phyloP scores from a whole-genome alignment of 2,329 filamentous ascomycete species.

The Davidsoniella eucalypti region DNA sequence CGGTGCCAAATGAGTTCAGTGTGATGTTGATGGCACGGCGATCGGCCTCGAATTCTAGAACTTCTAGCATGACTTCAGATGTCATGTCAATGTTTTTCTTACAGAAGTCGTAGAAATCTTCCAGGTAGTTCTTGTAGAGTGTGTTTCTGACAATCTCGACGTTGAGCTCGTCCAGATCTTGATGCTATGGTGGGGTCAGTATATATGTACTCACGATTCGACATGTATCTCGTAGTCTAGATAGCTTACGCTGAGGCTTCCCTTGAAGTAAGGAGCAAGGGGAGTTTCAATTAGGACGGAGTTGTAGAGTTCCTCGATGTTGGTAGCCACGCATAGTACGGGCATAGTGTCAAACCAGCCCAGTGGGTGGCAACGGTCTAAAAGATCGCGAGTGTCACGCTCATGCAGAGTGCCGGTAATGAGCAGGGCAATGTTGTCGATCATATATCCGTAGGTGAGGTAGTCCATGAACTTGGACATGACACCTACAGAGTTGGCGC shows the following conservation, averaged over 20 bases:
- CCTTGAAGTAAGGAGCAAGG: conserved; percentile 92
- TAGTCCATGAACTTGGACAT: conserved; percentile 95
- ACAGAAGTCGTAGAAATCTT: conserved; percentile 92
- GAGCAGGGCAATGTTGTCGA: conserved; percentile 93
- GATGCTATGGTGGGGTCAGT: conserved; percentile 33
- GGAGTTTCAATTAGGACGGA: conserved; percentile 94
- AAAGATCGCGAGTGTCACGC: conserved; percentile 83
- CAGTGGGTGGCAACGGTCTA: conserved; percentile 89
- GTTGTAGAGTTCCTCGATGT: conserved; percentile 98
- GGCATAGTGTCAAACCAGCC: conserved; percentile 99
- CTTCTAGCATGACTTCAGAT: conserved; percentile 85
- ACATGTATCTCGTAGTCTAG: neutral
- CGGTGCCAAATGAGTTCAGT: conserved; percentile 94
- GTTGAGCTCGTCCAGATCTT: conserved; percentile 95
- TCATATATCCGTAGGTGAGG: conserved; percentile 98
- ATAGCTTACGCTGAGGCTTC: conserved; percentile 49
- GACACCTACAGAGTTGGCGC: conserved; percentile 81
- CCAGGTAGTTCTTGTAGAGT: conserved; percentile 97
- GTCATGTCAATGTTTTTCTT: conserved; percentile 84
- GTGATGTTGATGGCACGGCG: conserved; percentile 97
- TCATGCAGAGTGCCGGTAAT: conserved; percentile 97
- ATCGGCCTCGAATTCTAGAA: conserved; percentile 93
- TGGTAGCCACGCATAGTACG: conserved; percentile 91
- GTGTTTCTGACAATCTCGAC: conserved; percentile 99
- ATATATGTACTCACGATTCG: neutral